A percentile compares a stretch with the other conserved stretches of the same genome.
phyloP scores from a whole-genome alignment of 164 flowering plant species.

The Stephania cephalantha region DNA sequence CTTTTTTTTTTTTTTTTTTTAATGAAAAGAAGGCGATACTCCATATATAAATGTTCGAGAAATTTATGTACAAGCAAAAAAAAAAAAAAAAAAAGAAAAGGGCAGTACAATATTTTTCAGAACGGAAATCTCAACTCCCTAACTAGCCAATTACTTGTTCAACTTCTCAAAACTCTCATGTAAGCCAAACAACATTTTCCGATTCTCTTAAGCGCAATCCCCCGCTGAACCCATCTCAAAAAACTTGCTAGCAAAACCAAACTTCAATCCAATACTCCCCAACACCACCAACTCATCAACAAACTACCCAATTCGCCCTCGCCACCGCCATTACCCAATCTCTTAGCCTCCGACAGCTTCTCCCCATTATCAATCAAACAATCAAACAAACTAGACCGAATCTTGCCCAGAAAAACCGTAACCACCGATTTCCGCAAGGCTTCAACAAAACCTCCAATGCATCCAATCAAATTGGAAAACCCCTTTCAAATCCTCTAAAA shows the following conservation, averaged over 20 bases:
- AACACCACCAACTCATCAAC: conserved; percentile 32
- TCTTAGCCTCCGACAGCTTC: conserved; percentile 37
- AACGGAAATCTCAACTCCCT: conserved; percentile 27
- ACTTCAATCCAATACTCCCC: conserved; percentile 37
- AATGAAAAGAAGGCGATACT: too few species aligned
- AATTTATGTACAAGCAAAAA: too few species aligned
- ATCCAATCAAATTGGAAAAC: conserved; percentile 47
- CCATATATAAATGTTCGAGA: too few species aligned
- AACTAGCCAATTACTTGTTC: conserved; percentile 54
- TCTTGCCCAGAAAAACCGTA: conserved; percentile 54
- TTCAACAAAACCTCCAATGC: conserved; percentile 32
- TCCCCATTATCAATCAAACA: conserved; percentile 40
- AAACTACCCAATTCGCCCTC: background rate
- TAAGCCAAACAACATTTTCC: conserved; percentile 58
- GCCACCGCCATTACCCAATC: conserved; percentile 16
- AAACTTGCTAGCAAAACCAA: conserved; percentile 40
- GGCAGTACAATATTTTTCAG: too few species aligned
- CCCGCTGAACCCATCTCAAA: conserved; percentile 50
- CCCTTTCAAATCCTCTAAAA: conserved; percentile 50
- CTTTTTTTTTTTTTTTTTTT: too few species aligned
- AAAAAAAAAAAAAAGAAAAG: too few species aligned
- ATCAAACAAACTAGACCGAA: conserved; percentile 45
- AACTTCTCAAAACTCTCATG: conserved; percentile 56
- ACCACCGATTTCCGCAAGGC: conserved; percentile 39
- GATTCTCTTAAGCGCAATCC: conserved; percentile 60